Conservation (phyloP, 176 grass and related monocot species). For the Bromus sterilis region DNA sequence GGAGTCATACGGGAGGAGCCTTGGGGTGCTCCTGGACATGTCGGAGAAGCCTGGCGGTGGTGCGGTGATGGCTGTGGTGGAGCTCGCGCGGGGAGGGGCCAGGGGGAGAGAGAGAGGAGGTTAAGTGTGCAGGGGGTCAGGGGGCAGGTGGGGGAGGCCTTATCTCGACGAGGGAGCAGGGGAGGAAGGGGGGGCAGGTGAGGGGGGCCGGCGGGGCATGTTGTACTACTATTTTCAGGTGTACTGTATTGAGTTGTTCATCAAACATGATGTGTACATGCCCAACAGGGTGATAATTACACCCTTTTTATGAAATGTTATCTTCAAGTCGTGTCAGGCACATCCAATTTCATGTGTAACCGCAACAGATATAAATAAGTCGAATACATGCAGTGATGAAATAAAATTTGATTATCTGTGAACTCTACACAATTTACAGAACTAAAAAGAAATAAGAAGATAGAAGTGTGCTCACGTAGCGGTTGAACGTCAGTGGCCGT, state of each 20-base stretch:
- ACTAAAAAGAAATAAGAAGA: not conserved
- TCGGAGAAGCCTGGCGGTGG: too few species aligned
- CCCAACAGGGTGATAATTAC: not conserved
- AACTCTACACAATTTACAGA: conserved; percentile 2
- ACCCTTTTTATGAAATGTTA: not conserved
- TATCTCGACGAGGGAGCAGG: too few species aligned
- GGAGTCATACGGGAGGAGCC: too few species aligned
- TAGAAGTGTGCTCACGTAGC: conserved; percentile 46
- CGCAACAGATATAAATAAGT: not conserved
- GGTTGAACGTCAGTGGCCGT: conserved; percentile 62
- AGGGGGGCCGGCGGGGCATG: too few species aligned
- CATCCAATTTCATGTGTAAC: not conserved
- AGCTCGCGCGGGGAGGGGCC: too few species aligned
- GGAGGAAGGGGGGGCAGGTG: too few species aligned
- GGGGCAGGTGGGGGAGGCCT: too few species aligned
- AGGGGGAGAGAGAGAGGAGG: too few species aligned
- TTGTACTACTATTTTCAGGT: not conserved
- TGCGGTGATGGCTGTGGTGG: too few species aligned
- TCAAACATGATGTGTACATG: not conserved
- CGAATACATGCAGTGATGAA: not conserved
- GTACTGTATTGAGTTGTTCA: not conserved
- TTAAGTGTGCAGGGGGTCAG: too few species aligned
- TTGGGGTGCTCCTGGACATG: too few species aligned
- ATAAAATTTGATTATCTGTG: not conserved
- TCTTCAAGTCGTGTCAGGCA: not conserved